Percentiles rank a stretch among this genome's conserved stretches.
Conservation (phyloP, 495 filamentous ascomycete genomes). For the Tuber magnatum region DNA sequence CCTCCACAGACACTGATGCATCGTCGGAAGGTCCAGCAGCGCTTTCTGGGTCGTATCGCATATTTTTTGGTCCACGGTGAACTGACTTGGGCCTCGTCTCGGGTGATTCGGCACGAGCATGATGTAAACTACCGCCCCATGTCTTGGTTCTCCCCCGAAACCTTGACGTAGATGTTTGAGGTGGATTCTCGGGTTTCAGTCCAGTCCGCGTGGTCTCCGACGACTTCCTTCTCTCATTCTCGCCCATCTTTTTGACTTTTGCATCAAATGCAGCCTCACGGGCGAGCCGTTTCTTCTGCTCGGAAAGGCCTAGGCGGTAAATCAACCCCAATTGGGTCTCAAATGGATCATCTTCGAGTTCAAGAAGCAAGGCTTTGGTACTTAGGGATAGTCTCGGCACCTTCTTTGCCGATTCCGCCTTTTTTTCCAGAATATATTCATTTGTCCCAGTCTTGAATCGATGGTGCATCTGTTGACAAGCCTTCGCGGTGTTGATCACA, state of each 20-base stretch:
- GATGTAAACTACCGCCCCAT: slow-evolving; percentile 30
- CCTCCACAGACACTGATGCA: slow-evolving; percentile 61
- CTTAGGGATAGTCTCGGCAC: slow-evolving; percentile 78
- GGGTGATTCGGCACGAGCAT: slow-evolving; percentile 32
- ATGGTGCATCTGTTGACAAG: slow-evolving; percentile 80
- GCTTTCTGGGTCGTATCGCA: slow-evolving; percentile 75
- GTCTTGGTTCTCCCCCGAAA: slow-evolving; percentile 37
- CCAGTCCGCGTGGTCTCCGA: slow-evolving; percentile 40
- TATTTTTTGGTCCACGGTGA: slow-evolving; percentile 48
- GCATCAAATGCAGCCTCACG: slow-evolving; percentile 81
- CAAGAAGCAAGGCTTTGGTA: slow-evolving; percentile 72
- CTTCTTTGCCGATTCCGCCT: slow-evolving; percentile 72
- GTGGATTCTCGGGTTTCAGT: slow-evolving; percentile 45
- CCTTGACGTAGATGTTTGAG: slow-evolving; percentile 48
- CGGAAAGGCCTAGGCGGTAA: slow-evolving; percentile 76
- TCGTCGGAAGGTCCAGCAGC: slow-evolving; percentile 58
- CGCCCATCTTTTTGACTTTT: slow-evolving; percentile 75
- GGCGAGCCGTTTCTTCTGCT: slow-evolving; percentile 81
- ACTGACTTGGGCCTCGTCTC: slow-evolving; percentile 37
- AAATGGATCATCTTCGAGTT: slow-evolving; percentile 92
- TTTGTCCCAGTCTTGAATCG: slow-evolving; percentile 78
- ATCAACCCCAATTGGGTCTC: slow-evolving; percentile 94
- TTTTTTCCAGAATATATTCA: slow-evolving; percentile 76
- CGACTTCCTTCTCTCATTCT: slow-evolving; percentile 52
- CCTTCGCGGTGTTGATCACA: slow-evolving; percentile 76